Base-by-base conservation (phyloP, 202 grass and related monocot genomes). In the Musa balbisiana region DNA sequence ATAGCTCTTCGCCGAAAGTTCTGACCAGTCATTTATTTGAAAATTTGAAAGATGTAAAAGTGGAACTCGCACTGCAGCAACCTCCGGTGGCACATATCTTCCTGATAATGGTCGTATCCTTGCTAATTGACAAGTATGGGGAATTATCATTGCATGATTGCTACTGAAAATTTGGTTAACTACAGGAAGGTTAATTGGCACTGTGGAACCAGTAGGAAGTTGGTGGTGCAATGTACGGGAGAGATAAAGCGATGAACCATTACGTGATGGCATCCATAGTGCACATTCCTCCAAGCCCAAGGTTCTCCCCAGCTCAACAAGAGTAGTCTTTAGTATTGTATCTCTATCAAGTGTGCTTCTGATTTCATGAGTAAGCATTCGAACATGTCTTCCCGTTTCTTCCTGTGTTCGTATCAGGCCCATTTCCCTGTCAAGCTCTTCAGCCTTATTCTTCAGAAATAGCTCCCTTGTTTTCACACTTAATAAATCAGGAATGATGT, bases 281-380 rank as follows among this genome's bases (percentile, higher is more conserved):
- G 87, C 88, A 76, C 92, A 96, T 67, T 92, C 89, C 5, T 87
- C 87, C 82, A 96, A 87, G 63, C 51, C 76, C 83, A 96, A 82
- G 52, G 87, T 96, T 65, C 89, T 84, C 79, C 78, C 84, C 67
- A 96, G 72, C 62, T 96, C 89, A 75, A 96, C 89, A 73, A 96
- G 84, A 8, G 92, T 96, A 69, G 89, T 96, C 79, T 80, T 87
- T 64, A 96, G 73, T 82, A 96, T 96, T 33, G 92, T 96, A 43
- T 92, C 87, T 19, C 92, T 85, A 68, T 96, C 87, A 73, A 96
- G 92, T 15, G 92, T 92, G 75, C 88, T 96, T 64, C 92, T 84
- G 83, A 96, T 96, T 85, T 96, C 92, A 52, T 96, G 92, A 11
- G 87, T 96, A 20, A 96, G 89, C 89, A 96, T 96, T 24, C 90